These are phyloP conservation scores for Cyclostephanos tholiformis DNA, from an alignment of 108 stramenopile species.

Conservation along the genomic window DNA sequence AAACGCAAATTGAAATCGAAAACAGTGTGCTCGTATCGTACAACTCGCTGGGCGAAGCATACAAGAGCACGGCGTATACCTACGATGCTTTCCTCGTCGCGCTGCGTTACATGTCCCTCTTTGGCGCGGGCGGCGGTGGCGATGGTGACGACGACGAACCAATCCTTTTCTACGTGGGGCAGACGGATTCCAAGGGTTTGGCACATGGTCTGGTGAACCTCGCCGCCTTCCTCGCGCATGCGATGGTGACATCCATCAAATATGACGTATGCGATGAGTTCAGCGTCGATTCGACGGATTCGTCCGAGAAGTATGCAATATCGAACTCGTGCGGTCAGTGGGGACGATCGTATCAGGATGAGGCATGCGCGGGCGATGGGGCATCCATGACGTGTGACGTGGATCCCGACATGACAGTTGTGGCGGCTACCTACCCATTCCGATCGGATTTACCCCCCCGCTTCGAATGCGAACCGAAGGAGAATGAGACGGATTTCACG, in stretches of 20 bases:
- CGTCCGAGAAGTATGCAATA: conserved; percentile 19
- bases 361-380: conserved; percentile 8
- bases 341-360: conserved; percentile 32
- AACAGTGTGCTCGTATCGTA: conserved; percentile 26
- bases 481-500: conserved; percentile 24
- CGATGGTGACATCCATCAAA: conserved; percentile 22
- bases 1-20: conserved; percentile 9
- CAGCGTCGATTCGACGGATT: conserved; percentile 26
- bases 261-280: conserved; percentile 50
- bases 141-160: conserved; percentile 8
- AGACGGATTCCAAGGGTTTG: conserved; percentile 23
- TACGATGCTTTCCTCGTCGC: conserved; percentile 18
- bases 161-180: conserved; percentile 26
- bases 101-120: conserved; percentile 19
- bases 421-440: conserved; percentile 17
- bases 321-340: conserved; percentile 32
- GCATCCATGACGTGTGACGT: conserved; percentile 35
- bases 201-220: conserved; percentile 33
- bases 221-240: conserved; percentile 43
- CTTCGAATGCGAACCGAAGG: conserved; percentile 22
- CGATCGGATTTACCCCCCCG: conserved; percentile 16
- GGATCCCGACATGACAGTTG: conserved; percentile 21
- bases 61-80: conserved; percentile 20
- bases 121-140: conserved; percentile 18
- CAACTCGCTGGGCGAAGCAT: conserved; percentile 21